These are phyloP conservation scores for Trametes coccinea DNA, from an alignment of 768 basidiomycete species.

Conservation along the genomic window DNA sequence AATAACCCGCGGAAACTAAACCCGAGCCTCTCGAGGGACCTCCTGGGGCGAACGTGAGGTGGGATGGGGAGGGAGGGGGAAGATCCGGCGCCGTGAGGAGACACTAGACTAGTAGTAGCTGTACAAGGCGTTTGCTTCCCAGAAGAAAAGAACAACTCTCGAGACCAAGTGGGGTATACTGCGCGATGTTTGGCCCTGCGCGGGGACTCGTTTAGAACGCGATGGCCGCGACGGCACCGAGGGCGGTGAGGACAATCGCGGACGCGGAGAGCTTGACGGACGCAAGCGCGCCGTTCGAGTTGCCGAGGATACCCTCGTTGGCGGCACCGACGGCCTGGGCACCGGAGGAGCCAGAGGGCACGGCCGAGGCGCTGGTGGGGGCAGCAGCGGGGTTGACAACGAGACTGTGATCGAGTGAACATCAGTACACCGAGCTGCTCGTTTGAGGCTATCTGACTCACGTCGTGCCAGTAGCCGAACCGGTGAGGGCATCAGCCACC, in stretches of 20 bases:
- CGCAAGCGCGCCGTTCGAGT: constrained; percentile 27
- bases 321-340: constrained; percentile 37
- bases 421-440: constrained; percentile 4
- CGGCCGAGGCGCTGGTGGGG: constrained; percentile 20
- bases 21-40: constrained; percentile 19
- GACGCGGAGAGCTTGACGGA: constrained; percentile 28
- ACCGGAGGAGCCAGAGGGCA: constrained; percentile 21
- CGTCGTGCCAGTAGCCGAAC: constrained; percentile 18
- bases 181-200: constrained; percentile 16
- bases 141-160: neutral
- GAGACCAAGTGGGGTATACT: constrained; percentile 13
- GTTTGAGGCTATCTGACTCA: constrained; percentile 6
- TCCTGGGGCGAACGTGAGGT: constrained; percentile 9
- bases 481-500: constrained; percentile 8
- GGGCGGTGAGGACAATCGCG: constrained; percentile 26
- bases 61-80: constrained; percentile 9
- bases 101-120: constrained; percentile 19
- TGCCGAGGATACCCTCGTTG: constrained; percentile 31
- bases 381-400: constrained; percentile 14
- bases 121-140: constrained; percentile 25
- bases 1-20: constrained; percentile 12
- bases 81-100: constrained; percentile 22
- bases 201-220: constrained; percentile 15
- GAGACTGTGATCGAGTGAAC: constrained; percentile 10
- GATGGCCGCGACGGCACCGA: constrained; percentile 29